phyloP scores from a whole-genome alignment of 257 asterid species.

The Fraxinus americana region DNA sequence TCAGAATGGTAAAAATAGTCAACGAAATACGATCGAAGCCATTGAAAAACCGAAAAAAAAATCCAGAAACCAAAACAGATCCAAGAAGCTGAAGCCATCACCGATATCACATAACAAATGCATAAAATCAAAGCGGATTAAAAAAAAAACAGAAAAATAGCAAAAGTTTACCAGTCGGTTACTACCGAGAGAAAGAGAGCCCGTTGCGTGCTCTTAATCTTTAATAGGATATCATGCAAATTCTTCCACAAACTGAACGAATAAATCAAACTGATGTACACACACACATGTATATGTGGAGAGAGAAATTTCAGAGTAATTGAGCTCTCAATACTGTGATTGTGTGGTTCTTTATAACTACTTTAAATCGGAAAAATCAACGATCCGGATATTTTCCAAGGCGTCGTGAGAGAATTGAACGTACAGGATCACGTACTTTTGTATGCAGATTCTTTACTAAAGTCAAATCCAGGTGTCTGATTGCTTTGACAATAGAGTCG shows the following conservation, averaged over 20 bases:
- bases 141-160: background rate
- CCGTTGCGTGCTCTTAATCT: background rate
- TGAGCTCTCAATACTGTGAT: conserved; percentile 15
- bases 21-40: conserved; percentile 12
- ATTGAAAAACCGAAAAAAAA: conserved; percentile 24
- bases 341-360: conserved; percentile 6
- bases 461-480: background rate
- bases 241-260: background rate
- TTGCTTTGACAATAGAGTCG: background rate
- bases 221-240: conserved; percentile 29
- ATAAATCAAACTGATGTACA: background rate
- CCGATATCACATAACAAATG: background rate
- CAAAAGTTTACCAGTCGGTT: conserved; percentile 13
- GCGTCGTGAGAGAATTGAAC: background rate
- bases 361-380: background rate
- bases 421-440: background rate
- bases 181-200: background rate
- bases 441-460: background rate
- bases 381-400: background rate
- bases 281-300: background rate
- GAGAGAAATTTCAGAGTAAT: background rate
- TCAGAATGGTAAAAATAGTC: conserved; percentile 4
- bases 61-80: conserved; percentile 28
- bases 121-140: background rate
- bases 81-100: conserved; percentile 12